Percentiles rank a stretch among this genome's conserved stretches.
These are phyloP conservation scores for Skeletonema potamos DNA, from an alignment of 108 stramenopile genomes.

Conservation along the genomic window DNA sequence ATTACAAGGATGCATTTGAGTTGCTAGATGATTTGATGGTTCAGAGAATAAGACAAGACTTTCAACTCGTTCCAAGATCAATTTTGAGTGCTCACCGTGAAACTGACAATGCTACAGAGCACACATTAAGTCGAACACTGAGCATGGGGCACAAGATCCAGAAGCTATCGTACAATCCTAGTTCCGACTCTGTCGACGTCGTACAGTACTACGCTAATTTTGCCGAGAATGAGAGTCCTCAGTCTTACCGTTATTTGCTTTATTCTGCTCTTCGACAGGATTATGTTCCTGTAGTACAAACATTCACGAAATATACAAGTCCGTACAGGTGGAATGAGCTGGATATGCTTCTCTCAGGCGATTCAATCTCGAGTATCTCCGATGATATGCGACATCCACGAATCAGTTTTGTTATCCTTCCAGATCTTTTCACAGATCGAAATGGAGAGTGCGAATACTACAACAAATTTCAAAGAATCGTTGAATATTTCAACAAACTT, in stretches of 20 bases:
- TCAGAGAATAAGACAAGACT: slow-evolving; percentile 90
- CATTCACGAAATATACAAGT: slow-evolving; percentile 79
- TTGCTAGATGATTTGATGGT: slow-evolving; percentile 59
- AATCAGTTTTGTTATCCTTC: slow-evolving; percentile 78
- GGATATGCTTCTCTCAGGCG: slow-evolving; percentile 83
- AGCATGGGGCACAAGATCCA: slow-evolving; percentile 90
- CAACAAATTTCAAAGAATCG: slow-evolving; percentile 62
- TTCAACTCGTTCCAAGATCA: slow-evolving; percentile 72
- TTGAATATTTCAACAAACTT: slow-evolving; percentile 74
- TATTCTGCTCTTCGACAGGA: slow-evolving; percentile 58
- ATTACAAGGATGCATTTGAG: slow-evolving; percentile 75
- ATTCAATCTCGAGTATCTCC: slow-evolving; percentile 54
- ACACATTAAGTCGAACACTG: slow-evolving; percentile 43
- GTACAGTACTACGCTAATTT: slow-evolving; percentile 67
- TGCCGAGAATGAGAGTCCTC: slow-evolving; percentile 65
- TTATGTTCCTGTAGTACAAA: slow-evolving; percentile 64
- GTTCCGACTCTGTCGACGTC: slow-evolving; percentile 75
- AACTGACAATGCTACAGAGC: slow-evolving; percentile 29
- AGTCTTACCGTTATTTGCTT: slow-evolving; percentile 51
- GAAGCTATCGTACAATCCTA: slow-evolving; percentile 70
- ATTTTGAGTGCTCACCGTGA: slow-evolving; percentile 56
- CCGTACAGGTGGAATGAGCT: slow-evolving; percentile 84
- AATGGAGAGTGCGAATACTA: slow-evolving; percentile 71
- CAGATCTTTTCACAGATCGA: slow-evolving; percentile 51
- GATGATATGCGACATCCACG: slow-evolving; percentile 75